These are phyloP conservation scores for Penicillium sp. DNA, from an alignment of 2,329 filamentous ascomycete species.

Conservation along the genomic window DNA sequence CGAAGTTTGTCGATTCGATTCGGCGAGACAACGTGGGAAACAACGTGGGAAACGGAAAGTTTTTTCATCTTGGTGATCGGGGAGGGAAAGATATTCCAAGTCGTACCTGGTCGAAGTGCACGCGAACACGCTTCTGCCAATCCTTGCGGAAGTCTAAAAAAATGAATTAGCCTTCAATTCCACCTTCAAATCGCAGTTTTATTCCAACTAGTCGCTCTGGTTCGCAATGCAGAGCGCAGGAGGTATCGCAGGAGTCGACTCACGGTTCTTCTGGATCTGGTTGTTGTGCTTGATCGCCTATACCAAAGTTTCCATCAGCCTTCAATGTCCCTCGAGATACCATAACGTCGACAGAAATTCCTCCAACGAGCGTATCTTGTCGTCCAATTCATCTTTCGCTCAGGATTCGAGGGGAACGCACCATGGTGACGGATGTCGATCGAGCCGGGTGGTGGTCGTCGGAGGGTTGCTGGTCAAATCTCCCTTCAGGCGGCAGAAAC, in stretches of 20 bases:
- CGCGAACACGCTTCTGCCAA: slow-evolving; percentile 98
- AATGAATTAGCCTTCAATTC: slow-evolving; percentile 31
- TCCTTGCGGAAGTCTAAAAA: slow-evolving; percentile 94
- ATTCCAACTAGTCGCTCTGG: slow-evolving; percentile 22
- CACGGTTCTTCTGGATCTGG: slow-evolving; percentile 95
- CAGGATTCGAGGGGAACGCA: slow-evolving; percentile 38
- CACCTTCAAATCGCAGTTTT: slow-evolving; percentile 23
- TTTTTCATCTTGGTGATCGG: slow-evolving; percentile 1
- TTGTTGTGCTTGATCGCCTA: slow-evolving; percentile 99
- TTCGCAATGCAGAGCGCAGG: slow-evolving; percentile 3
- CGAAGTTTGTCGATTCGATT: slow-evolving; percentile 15
- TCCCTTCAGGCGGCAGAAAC: slow-evolving; percentile 40
- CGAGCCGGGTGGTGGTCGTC: slow-evolving; percentile 52
- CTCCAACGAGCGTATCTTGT: slow-evolving; percentile 7
- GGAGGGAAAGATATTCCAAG: slow-evolving; percentile 31
- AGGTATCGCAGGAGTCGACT: slow-evolving; percentile 42
- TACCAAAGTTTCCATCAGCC: slow-evolving; percentile 36
- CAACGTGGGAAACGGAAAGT: slow-evolving; percentile 5
- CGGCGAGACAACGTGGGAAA: slow-evolving; percentile 8
- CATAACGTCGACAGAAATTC: slow-evolving; percentile 5
- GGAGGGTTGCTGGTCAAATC: slow-evolving; percentile 53
- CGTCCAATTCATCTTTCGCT: slow-evolving; percentile 20
- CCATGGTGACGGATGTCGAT: slow-evolving; percentile 60
- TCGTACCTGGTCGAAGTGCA: slow-evolving; percentile 99
- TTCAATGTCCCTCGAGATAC: slow-evolving; percentile 23